Evolutionary conservation across 345 rosid species (phyloP).

Genomic region (Hypericum perforatum): DNA sequence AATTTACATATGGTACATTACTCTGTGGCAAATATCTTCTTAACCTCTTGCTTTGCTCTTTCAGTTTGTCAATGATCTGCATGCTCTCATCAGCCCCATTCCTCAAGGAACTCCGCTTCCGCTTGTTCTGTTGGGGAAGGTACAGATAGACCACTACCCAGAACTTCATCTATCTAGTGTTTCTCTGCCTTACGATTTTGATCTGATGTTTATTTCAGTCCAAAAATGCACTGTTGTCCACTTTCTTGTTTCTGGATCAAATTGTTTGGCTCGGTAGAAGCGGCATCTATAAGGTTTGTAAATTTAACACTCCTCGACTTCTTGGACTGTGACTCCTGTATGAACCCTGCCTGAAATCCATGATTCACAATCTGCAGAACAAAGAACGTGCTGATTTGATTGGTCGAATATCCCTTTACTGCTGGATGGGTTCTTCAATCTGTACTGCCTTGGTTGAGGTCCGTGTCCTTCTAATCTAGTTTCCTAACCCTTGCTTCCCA

Average conservation of each 20-base stretch:
- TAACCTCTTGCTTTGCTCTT: conserved; percentile 17
- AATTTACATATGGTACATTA: not conserved
- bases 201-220: conserved; percentile 45
- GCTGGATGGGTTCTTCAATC: conserved; percentile 88
- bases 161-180: conserved; percentile 4
- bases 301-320: not conserved
- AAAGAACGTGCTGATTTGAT: conserved; percentile 71
- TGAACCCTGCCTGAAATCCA: not conserved
- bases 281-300: conserved; percentile 79
- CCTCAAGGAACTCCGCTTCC: conserved; percentile 89
- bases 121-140: conserved; percentile 85
- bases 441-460: conserved; percentile 86
- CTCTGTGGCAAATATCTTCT: conserved; percentile 4
- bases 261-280: conserved; percentile 90
- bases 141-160: conserved; percentile 12
- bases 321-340: not conserved
- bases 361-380: conserved; percentile 35
- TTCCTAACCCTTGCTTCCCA: not conserved
- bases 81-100: conserved; percentile 72
- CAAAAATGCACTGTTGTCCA: conserved; percentile 73
- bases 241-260: conserved; percentile 96
- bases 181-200: conserved; percentile 3
- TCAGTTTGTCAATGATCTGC: conserved; percentile 94
- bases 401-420: conserved; percentile 72
- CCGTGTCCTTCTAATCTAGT: conserved; percentile 11